Evolutionary conservation across 345 rosid species (phyloP), one percentile per base, ranked within the genome.

Genomic region (Alliaria petiolata): DNA sequence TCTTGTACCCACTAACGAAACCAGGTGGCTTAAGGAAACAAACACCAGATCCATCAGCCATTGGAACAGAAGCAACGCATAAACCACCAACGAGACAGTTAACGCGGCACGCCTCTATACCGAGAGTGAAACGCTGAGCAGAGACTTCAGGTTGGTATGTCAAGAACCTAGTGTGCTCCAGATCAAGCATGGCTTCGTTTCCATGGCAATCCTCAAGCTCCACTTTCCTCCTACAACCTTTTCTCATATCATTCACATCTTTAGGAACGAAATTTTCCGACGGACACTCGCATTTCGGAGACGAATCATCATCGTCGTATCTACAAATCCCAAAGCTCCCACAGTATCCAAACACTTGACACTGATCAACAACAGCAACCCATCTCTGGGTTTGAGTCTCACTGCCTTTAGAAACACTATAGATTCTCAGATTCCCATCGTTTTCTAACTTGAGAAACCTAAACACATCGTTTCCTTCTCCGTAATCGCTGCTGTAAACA

Each of bases 401-500:
- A 72, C 80, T 74, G 31, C 74, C 61, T 65, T 69, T 73, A 50
- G 65, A 61, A 52, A 81, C 60, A 61, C 86, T 84, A 33, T 70
- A 87, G 31, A 85, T 83, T 78, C 81, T 84, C 81, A 89, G 79
- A 56, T 89, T 87, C 39, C 96, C 96, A 81, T 85, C 89, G 53
- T 25, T 30, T 17, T 79, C 92, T 34, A 89, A 70, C 80, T 31
- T 83, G 69, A 89, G 17, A 63, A 83, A 89, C 82, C 92, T 82
- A 70, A 82, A 59, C 22, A 81, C 46, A 69, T 81, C 76, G 52
- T 61, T 55, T 20, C 83, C 85, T 72, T 89, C 89, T 5, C 65
- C 92, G 56, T 71, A 87, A 65, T 87, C 92, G 55, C 71, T 84
- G 62, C 86, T 83, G 55, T 81, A 85, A 57, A 69, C 33, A 40